Percentiles rank a stretch among this genome's conserved stretches.
These are phyloP conservation scores for Podospora conica DNA, from an alignment of 495 filamentous ascomycete species.

Conservation along the genomic window DNA sequence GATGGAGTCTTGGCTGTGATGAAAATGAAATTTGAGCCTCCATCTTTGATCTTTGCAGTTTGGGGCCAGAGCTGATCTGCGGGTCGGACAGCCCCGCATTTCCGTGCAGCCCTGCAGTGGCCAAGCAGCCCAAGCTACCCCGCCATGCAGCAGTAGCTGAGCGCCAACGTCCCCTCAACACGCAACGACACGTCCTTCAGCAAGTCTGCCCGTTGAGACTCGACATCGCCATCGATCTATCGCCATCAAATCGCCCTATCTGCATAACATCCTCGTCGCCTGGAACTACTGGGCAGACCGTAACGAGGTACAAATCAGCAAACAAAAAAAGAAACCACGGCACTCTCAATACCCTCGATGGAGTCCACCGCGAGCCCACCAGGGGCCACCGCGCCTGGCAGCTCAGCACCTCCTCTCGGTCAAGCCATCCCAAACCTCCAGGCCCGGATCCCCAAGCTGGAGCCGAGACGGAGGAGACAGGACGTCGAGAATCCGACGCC, in stretches of 20 bases:
- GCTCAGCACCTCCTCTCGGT: neutral
- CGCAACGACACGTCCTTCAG: neutral
- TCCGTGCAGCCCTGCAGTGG: neutral
- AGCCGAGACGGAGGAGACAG: conserved; percentile 54
- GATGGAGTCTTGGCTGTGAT: neutral
- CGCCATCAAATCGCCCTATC: neutral
- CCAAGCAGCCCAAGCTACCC: no score
- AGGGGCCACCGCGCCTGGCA: neutral
- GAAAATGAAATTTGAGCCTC: neutral
- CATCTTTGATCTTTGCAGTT: neutral
- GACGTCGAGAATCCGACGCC: conserved; percentile 53
- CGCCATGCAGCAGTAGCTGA: neutral
- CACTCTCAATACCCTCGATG: neutral
- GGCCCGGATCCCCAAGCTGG: conserved; percentile 61
- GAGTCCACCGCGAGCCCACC: neutral
- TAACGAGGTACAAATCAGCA: neutral
- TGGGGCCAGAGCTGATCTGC: neutral
- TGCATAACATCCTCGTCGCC: neutral
- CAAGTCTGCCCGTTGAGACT: neutral
- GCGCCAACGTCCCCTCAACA: neutral
- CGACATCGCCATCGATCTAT: neutral
- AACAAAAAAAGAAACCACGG: neutral
- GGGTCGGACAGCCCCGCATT: neutral
- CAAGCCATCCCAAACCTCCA: conserved; percentile 49
- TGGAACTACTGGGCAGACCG: neutral